Conservation (phyloP, 2,329 filamentous ascomycete species). For the Grosmannia clavigera region DNA sequence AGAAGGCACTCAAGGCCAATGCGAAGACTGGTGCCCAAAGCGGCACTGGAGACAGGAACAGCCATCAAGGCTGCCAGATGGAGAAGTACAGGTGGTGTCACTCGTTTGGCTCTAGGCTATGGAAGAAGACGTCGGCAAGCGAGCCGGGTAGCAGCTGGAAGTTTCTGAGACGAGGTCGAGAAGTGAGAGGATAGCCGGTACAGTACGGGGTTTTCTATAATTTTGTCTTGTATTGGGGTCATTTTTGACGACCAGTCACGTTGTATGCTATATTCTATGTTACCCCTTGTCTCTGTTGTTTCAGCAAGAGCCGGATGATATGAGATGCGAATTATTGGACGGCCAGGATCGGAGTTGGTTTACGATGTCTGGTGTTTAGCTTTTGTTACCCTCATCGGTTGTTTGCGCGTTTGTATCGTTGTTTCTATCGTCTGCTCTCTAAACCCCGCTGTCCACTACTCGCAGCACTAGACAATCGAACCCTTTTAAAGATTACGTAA, state of each 20-base stretch:
- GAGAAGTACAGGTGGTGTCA: background rate
- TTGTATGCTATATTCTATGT: background rate
- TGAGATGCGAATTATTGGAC: slow-evolving; percentile 1
- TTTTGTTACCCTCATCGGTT: background rate
- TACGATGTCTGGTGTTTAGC: background rate
- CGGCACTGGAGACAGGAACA: too few species aligned
- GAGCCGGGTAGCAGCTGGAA: background rate
- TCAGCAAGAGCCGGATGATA: background rate
- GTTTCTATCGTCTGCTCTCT: background rate
- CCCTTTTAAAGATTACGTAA: background rate
- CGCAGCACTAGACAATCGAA: background rate
- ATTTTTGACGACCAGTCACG: background rate
- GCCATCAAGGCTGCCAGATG: background rate
- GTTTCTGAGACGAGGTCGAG: background rate
- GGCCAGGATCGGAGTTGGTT: slow-evolving; percentile 3
- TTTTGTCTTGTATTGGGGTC: background rate
- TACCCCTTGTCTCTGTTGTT: background rate
- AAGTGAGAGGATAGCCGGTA: background rate
- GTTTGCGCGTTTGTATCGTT: background rate
- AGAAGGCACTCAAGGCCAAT: background rate
- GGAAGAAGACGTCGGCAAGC: background rate
- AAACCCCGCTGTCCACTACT: background rate
- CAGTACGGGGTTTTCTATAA: background rate
- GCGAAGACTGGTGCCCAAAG: background rate
- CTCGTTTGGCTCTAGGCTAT: background rate